Evolutionary conservation across 345 rosid genomes (phyloP).

Genomic region (Euphorbia pulcherrima): DNA sequence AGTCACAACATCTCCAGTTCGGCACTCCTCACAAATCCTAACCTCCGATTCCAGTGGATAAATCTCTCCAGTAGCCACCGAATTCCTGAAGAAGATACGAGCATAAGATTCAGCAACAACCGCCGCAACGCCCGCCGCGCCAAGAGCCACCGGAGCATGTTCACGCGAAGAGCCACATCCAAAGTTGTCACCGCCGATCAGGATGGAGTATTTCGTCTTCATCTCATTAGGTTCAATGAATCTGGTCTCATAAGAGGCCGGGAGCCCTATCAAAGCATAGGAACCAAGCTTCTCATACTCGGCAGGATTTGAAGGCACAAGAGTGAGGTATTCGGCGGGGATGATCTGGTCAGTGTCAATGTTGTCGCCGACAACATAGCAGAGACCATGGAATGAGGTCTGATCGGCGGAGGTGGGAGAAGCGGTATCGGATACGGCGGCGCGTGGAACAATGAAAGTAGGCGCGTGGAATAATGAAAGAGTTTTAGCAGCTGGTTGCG

Average conservation of each 20-base stretch:
- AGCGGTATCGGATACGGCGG: constrained; percentile 26
- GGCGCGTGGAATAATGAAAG: not conserved
- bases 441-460: constrained; percentile 19
- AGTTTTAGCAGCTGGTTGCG: constrained; percentile 16
- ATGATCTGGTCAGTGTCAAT: constrained; percentile 96
- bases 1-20: constrained; percentile 73
- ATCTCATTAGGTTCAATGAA: constrained; percentile 53
- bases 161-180: constrained; percentile 96
- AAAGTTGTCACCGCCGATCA: constrained; percentile 77
- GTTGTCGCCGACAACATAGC: constrained; percentile 91
- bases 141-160: constrained; percentile 91
- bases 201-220: constrained; percentile 62
- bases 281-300: constrained; percentile 88
- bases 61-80: constrained; percentile 82
- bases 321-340: constrained; percentile 82
- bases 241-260: constrained; percentile 53
- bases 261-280: constrained; percentile 78
- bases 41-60: constrained; percentile 73
- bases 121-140: constrained; percentile 78
- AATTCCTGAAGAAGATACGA: constrained; percentile 82
- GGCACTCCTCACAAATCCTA: constrained; percentile 83
- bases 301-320: constrained; percentile 78
- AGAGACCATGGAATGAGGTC: constrained; percentile 69
- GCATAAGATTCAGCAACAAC: constrained; percentile 87
- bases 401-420: constrained; percentile 14